A percentile compares a stretch with the other conserved stretches of the same genome.
Evolutionary conservation across 106 monocot species (phyloP).

Genomic region (Dioscorea zingiberensis): DNA sequence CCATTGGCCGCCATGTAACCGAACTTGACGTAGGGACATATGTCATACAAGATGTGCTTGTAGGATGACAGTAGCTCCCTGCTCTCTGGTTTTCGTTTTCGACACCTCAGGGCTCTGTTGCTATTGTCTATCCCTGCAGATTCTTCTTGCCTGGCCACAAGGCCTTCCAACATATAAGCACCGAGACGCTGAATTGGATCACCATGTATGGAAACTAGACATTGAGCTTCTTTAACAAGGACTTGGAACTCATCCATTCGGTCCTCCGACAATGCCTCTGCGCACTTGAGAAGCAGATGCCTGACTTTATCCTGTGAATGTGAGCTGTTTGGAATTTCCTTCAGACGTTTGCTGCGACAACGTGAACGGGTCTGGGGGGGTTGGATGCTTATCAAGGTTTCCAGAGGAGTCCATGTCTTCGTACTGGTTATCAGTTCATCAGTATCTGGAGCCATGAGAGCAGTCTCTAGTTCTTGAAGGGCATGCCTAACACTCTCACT

Average conservation of each 20-base stretch:
- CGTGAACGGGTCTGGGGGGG: conserved; percentile 17
- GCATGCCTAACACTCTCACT: conserved; percentile 38
- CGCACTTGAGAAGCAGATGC: conserved; percentile 50
- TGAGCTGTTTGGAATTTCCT: conserved; percentile 10
- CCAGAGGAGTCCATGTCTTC: conserved; percentile 20
- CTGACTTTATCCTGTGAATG: conserved; percentile 30
- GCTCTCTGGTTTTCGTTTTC: conserved; percentile 51
- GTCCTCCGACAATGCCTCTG: conserved; percentile 52
- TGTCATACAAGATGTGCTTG: conserved; percentile 46
- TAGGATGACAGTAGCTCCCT: conserved; percentile 25
- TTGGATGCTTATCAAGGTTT: conserved; percentile 38
- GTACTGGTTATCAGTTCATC: conserved; percentile 25
- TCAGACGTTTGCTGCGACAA: conserved; percentile 46
- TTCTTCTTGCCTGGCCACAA: conserved; percentile 55
- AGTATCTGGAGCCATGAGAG: conserved; percentile 65
- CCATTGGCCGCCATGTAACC: conserved; percentile 96
- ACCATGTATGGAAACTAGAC: conserved; percentile 45
- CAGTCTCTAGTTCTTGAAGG: conserved; percentile 58
- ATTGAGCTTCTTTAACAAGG: conserved; percentile 30
- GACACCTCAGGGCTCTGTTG: conserved; percentile 48
- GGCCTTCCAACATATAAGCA: conserved; percentile 75
- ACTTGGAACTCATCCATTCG: conserved; percentile 31
- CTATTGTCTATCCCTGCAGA: conserved; percentile 73
- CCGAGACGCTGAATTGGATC: conserved; percentile 74
- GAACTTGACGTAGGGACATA: conserved; percentile 91